phyloP scores from a whole-genome alignment of 164 flowering plant genomes.

The Buxus sempervirens region DNA sequence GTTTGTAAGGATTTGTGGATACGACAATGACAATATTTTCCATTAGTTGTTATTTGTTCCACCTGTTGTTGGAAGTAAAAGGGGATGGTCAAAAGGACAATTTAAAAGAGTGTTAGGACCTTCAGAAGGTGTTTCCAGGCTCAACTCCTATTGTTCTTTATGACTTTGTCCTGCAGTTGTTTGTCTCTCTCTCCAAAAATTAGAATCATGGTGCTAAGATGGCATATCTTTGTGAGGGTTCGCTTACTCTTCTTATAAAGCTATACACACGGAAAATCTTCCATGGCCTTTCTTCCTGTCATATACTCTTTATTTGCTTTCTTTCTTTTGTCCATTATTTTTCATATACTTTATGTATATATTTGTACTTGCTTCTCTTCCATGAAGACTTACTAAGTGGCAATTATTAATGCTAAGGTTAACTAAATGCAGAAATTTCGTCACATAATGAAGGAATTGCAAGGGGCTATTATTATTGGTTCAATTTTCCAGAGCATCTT shows the following conservation, averaged over 20 bases:
- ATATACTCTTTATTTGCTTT: neutral
- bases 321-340: neutral
- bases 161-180: too few species aligned
- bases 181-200: too few species aligned
- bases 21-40: too few species aligned
- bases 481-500: conserved; percentile 76
- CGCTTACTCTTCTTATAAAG: neutral
- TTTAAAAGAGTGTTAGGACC: too few species aligned
- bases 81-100: too few species aligned
- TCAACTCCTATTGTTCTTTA: too few species aligned
- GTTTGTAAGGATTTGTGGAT: too few species aligned
- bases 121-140: too few species aligned
- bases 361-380: neutral
- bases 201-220: neutral
- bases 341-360: neutral
- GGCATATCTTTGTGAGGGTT: neutral
- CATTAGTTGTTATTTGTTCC: too few species aligned
- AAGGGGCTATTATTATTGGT: conserved; percentile 89
- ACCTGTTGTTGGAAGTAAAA: too few species aligned
- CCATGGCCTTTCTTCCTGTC: too few species aligned
- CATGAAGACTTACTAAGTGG: neutral
- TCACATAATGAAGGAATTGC: conserved; percentile 88
- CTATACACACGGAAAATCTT: neutral
- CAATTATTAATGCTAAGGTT: neutral
- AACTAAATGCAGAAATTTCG: conserved; percentile 66